phyloP scores from a whole-genome alignment of 2,329 filamentous ascomycete genomes.

The Penicillium sp. region DNA sequence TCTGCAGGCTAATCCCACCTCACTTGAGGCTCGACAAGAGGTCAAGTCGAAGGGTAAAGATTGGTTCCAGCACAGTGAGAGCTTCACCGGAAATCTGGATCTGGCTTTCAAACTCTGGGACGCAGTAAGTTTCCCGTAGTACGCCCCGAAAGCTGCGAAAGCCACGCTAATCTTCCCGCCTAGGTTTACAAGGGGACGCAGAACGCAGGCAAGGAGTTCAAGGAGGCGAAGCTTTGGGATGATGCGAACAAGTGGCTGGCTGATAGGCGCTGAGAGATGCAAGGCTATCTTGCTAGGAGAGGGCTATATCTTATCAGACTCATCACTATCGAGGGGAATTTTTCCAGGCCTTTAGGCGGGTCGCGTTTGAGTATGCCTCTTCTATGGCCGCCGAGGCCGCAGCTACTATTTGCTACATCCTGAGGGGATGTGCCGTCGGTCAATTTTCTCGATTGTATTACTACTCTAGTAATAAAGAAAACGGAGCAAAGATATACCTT shows the following conservation, averaged over 20 bases:
- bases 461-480: constrained; percentile 24
- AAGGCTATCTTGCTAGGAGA: not conserved
- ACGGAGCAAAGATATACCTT: constrained; percentile 5
- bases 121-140: constrained; percentile 52
- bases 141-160: not conserved
- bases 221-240: constrained; percentile 58
- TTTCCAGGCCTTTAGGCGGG: constrained; percentile 16
- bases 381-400: constrained; percentile 6
- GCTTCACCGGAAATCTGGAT: constrained; percentile 60
- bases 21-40: constrained; percentile 51
- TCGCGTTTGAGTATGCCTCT: constrained; percentile 10
- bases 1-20: constrained; percentile 57
- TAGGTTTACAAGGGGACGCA: constrained; percentile 63
- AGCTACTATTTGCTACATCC: constrained; percentile 3
- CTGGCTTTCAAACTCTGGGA: constrained; percentile 66
- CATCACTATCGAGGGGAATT: constrained; percentile 6
- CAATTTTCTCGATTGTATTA: constrained; percentile 28
- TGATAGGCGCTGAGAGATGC: constrained; percentile 36
- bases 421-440: constrained; percentile 9
- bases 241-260: constrained; percentile 62
- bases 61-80: constrained; percentile 63
- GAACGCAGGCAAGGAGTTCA: constrained; percentile 54
- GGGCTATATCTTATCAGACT: constrained; percentile 2
- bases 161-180: constrained; percentile 14
- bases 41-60: constrained; percentile 57